phyloP scores from a whole-genome alignment of 2,329 filamentous ascomycete genomes.

The Ophioceras dolichostomum region DNA sequence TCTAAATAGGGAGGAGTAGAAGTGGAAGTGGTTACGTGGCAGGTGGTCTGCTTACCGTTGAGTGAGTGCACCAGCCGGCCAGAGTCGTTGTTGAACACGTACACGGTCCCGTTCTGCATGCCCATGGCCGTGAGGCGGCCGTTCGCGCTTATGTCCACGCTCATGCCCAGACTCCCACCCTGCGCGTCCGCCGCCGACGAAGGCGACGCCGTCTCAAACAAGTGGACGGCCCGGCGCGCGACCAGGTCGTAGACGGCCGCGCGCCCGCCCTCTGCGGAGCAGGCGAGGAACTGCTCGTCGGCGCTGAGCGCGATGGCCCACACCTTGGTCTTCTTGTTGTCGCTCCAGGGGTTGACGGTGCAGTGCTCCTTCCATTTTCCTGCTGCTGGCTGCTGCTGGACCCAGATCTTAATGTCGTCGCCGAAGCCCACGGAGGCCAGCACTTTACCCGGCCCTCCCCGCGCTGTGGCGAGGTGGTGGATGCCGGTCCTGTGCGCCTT shows the following conservation, averaged over 20 bases:
- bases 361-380: conserved; percentile 42
- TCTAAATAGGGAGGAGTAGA: too few species aligned
- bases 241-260: conserved; percentile 78
- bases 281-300: conserved; percentile 75
- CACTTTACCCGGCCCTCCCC: conserved; percentile 46
- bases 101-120: conserved; percentile 83
- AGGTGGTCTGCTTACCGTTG: conserved; percentile 55
- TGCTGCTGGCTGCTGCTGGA: conserved; percentile 33
- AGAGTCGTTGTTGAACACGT: conserved; percentile 90
- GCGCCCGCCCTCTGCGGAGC: conserved; percentile 75
- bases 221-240: conserved; percentile 38
- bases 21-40: too few species aligned
- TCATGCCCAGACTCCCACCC: conserved; percentile 82
- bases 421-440: conserved; percentile 82
- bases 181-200: conserved; percentile 31
- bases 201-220: conserved; percentile 60
- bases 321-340: conserved; percentile 50
- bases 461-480: conserved; percentile 70
- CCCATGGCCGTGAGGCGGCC: conserved; percentile 82
- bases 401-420: conserved; percentile 81
- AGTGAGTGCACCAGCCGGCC: conserved; percentile 77
- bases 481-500: conserved; percentile 79
- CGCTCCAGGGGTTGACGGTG: conserved; percentile 21
- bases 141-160: conserved; percentile 68
- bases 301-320: conserved; percentile 84